Conservation (phyloP, 257 asterid genomes). For the Jacaranda mimosifolia region DNA sequence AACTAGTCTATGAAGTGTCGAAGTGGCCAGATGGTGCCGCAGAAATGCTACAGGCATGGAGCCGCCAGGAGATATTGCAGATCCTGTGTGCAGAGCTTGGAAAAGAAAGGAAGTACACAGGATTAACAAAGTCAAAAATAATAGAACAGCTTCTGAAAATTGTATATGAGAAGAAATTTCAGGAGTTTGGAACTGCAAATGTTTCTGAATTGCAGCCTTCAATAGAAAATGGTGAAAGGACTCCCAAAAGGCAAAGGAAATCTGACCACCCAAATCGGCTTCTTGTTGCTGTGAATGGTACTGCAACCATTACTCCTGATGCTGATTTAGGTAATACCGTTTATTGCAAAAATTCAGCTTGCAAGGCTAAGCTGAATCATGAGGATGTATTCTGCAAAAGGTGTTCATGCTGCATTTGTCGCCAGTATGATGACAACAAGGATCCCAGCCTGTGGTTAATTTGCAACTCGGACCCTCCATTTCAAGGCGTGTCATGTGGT, state of each 20-base stretch:
- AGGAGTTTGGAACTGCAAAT: slow-evolving; percentile 34
- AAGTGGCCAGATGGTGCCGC: slow-evolving; percentile 71
- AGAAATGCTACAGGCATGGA: slow-evolving; percentile 67
- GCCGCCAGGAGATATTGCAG: slow-evolving; percentile 72
- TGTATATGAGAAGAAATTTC: slow-evolving; percentile 53
- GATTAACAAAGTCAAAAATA: slow-evolving; percentile 66
- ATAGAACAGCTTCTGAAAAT: slow-evolving; percentile 70
- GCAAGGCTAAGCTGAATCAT: slow-evolving; percentile 67
- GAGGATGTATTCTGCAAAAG: slow-evolving; percentile 73
- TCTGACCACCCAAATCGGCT: slow-evolving; percentile 42
- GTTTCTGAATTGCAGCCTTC: slow-evolving; percentile 41
- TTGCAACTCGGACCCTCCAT: slow-evolving; percentile 70
- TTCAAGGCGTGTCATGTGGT: slow-evolving; percentile 65
- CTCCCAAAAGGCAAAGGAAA: slow-evolving; percentile 65
- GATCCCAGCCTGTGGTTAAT: slow-evolving; percentile 87
- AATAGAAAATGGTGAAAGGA: slow-evolving; percentile 49
- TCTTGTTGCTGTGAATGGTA: slow-evolving; percentile 30
- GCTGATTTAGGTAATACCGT: slow-evolving; percentile 39
- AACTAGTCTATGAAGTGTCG: slow-evolving; percentile 64
- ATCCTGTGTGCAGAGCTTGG: slow-evolving; percentile 82
- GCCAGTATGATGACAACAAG: slow-evolving; percentile 79
- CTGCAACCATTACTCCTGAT: slow-evolving; percentile 28
- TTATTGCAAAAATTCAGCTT: slow-evolving; percentile 72
- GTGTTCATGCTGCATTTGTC: slow-evolving; percentile 87
- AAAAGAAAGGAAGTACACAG: slow-evolving; percentile 70